A percentile compares a stretch with the other conserved stretches of the same genome.
phyloP scores from a whole-genome alignment of 768 basidiomycete species.

The Psilocybe sp. region DNA sequence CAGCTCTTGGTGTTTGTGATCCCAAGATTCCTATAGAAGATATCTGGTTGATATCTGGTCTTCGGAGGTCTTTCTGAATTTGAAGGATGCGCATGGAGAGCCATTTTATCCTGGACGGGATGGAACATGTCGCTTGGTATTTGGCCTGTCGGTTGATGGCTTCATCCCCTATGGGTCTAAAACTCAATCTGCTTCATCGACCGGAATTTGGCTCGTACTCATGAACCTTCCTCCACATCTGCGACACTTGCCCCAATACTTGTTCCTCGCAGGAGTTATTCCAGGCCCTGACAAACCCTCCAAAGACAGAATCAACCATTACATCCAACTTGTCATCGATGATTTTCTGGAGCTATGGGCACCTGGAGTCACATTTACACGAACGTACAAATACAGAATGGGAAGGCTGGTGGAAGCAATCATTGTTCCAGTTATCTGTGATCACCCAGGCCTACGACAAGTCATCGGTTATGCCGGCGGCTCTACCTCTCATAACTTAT shows the following conservation, averaged over 20 bases:
- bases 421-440: not conserved
- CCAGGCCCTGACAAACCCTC: slow-evolving; percentile 35
- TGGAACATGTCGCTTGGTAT: slow-evolving; percentile 14
- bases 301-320: slow-evolving; percentile 29
- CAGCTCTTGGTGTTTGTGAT: not conserved
- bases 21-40: too few relatives aligned
- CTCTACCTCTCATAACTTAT: not conserved
- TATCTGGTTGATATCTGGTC: not conserved
- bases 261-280: slow-evolving; percentile 33
- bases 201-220: slow-evolving; percentile 26
- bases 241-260: slow-evolving; percentile 28
- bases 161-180: slow-evolving; percentile 29
- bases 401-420: not conserved
- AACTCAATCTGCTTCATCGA: slow-evolving; percentile 15
- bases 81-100: not conserved
- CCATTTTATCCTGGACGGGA: slow-evolving; percentile 2
- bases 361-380: slow-evolving; percentile 19
- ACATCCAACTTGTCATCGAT: slow-evolving; percentile 31
- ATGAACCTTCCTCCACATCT: slow-evolving; percentile 30
- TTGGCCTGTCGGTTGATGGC: slow-evolving; percentile 27
- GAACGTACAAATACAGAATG: slow-evolving; percentile 11
- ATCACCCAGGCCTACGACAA: not conserved
- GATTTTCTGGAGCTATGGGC: slow-evolving; percentile 30
- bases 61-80: not conserved
- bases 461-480: not conserved